Base-by-base conservation (phyloP, 805 yeast species). In the Phaffomyces antillensis region DNA sequence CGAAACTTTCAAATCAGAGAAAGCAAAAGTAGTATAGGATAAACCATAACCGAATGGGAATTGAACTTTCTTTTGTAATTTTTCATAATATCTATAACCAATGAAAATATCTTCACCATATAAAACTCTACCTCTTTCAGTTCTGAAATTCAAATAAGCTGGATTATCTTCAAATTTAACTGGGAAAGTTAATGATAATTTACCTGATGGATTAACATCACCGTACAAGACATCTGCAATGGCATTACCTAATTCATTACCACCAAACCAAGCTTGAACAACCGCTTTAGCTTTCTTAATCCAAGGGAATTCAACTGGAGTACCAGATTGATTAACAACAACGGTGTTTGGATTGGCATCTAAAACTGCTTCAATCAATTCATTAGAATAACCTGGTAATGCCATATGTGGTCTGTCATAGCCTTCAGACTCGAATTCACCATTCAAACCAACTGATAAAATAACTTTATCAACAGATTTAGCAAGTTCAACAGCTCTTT, bases 51-150 rank as follows among this genome's bases (percentile, higher is more conserved):
- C 86, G 59, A 81, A 81, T 32, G 85, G 80, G 66, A 72, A 80
- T 40, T 71, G 63, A 4, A 75, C 78, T 24, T 67, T 66, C 40
- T 60, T 63, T 48, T 72, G 68, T 36, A 65, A 55, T 59, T 73
- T 74, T 52, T 81, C 85, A 61, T 75, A 81, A 64, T 62, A 77
- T 46, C 79, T 65, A 65, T 81, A 79, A 20, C 86, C 86, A 42
- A 81, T 76, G 55, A 67, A 80, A 37, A 81, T 73, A 57, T 79
- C 85, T 58, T 81, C 87, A 47, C 86, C 84, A 52, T 81, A 81
- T 42, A 73, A 54, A 23, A 72, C 77, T 45, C 72, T 65, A 38
- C 83, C 83, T 51, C 68, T 68, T 51, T 70, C 72, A 13, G 79
- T 66, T 35, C 66, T 65, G 63, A 66, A 77, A 61, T 72, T 76